These are phyloP conservation scores for Bipolaris oryzae DNA, from an alignment of 2,329 filamentous ascomycete species.

Conservation along the genomic window DNA sequence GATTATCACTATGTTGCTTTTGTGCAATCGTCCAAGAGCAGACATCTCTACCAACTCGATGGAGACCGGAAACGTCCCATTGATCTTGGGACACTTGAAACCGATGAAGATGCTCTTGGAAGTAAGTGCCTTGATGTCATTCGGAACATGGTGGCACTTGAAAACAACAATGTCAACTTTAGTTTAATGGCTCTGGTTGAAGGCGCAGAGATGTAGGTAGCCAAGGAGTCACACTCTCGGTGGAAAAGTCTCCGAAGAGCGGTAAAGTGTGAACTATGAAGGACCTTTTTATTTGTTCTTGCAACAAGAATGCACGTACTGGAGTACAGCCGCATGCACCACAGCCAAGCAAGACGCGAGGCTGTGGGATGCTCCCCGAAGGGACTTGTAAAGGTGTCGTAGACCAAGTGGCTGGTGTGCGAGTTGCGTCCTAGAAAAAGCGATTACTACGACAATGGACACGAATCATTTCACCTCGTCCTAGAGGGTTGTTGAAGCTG, in stretches of 20 bases:
- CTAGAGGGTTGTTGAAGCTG: conserved; percentile 3
- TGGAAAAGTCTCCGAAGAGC: conserved; percentile 52
- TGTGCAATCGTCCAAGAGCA: conserved; percentile 33
- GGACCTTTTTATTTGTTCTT: conserved; percentile 55
- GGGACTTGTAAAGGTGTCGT: conserved; percentile 52
- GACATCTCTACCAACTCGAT: conserved; percentile 39
- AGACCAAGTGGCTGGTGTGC: conserved; percentile 56
- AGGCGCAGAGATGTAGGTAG: conserved; percentile 52
- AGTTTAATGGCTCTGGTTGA: conserved; percentile 41
- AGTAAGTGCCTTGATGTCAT: conserved; percentile 29
- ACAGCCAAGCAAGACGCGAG: conserved; percentile 56
- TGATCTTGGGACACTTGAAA: conserved; percentile 33
- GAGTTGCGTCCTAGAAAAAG: conserved; percentile 30
- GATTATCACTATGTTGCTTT: conserved; percentile 45
- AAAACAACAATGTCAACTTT: conserved; percentile 31
- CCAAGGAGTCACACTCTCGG: conserved; percentile 60
- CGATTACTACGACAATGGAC: neutral
- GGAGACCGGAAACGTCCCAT: conserved; percentile 40
- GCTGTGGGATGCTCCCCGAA: conserved; percentile 52
- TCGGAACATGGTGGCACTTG: conserved; percentile 25
- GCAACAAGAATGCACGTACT: conserved; percentile 53
- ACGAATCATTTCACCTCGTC: neutral
- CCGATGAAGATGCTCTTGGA: conserved; percentile 31
- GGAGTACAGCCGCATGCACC: conserved; percentile 51
- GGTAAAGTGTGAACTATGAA: conserved; percentile 62